Conservation (phyloP, 768 basidiomycete genomes). For the Agrocybe praecox region DNA sequence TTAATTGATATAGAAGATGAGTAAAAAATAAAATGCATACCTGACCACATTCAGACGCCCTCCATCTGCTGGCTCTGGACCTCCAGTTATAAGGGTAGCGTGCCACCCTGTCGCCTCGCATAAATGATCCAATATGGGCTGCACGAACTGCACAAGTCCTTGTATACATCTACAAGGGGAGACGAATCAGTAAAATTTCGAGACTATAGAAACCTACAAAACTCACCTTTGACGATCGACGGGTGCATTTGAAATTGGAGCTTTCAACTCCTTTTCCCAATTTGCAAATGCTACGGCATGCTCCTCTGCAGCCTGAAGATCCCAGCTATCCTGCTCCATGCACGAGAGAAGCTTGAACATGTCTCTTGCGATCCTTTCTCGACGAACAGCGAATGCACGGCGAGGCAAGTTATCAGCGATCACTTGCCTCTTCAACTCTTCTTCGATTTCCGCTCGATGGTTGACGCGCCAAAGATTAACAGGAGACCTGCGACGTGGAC, state of each 20-base stretch:
- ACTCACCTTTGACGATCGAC: conserved; percentile 10
- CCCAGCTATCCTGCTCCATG: background rate
- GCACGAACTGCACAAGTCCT: background rate
- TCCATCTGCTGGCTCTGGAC: conserved; percentile 2
- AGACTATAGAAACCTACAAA: background rate
- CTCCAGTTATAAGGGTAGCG: background rate
- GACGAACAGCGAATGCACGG: background rate
- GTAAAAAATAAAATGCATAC: background rate
- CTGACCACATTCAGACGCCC: background rate
- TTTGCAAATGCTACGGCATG: background rate
- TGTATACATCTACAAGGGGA: background rate
- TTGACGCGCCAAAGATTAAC: conserved; percentile 5
- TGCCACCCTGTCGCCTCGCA: background rate
- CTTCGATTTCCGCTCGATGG: background rate
- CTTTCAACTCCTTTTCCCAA: conserved; percentile 1
- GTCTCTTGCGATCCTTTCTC: background rate
- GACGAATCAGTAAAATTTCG: background rate
- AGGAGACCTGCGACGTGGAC: background rate
- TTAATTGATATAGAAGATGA: background rate
- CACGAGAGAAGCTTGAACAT: background rate
- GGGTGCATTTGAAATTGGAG: background rate
- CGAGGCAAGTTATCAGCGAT: no score
- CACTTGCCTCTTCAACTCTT: background rate
- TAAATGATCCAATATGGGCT: background rate
- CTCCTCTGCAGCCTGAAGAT: background rate